These are phyloP conservation scores for Populus hybrid DNA, from an alignment of 441 rosid species.

Conservation along the genomic window DNA sequence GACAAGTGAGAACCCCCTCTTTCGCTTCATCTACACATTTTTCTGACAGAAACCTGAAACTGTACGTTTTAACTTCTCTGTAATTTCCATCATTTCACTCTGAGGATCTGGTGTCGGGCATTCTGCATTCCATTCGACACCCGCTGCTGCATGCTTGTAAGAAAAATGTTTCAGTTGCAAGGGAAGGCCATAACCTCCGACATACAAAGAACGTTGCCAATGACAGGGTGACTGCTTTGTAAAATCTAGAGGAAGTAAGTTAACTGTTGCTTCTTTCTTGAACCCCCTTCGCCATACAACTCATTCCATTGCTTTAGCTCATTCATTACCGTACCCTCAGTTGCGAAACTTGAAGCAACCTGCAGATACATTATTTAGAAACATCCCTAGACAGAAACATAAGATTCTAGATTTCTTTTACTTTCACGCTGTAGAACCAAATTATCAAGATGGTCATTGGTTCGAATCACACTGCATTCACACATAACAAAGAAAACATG, in stretches of 20 bases:
- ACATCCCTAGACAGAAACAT: not conserved
- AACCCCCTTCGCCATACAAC: slow-evolving; percentile 90
- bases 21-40: slow-evolving; percentile 10
- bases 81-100: slow-evolving; percentile 8
- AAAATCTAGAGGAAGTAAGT: slow-evolving; percentile 84
- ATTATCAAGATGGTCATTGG: too few species aligned
- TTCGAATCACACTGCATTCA: too few species aligned
- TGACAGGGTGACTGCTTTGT: slow-evolving; percentile 8
- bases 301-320: slow-evolving; percentile 98
- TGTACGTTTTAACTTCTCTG: not conserved
- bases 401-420: not conserved
- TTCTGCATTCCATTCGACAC: slow-evolving; percentile 5
- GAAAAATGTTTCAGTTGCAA: slow-evolving; percentile 1
- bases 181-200: slow-evolving; percentile 1
- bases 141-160: not conserved
- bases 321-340: slow-evolving; percentile 76
- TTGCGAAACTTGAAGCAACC: slow-evolving; percentile 93
- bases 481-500: too few species aligned
- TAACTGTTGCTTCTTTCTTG: slow-evolving; percentile 89
- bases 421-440: not conserved
- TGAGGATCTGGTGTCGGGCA: slow-evolving; percentile 3
- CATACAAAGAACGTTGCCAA: not conserved
- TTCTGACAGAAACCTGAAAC: slow-evolving; percentile 7
- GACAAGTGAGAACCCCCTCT: slow-evolving; percentile 8
- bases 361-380: slow-evolving; percentile 21